Percentiles rank a stretch among this genome's conserved stretches.
These are phyloP conservation scores for Rhinocladiella mackenziei DNA, from an alignment of 2,329 filamentous ascomycete species.

Conservation along the genomic window DNA sequence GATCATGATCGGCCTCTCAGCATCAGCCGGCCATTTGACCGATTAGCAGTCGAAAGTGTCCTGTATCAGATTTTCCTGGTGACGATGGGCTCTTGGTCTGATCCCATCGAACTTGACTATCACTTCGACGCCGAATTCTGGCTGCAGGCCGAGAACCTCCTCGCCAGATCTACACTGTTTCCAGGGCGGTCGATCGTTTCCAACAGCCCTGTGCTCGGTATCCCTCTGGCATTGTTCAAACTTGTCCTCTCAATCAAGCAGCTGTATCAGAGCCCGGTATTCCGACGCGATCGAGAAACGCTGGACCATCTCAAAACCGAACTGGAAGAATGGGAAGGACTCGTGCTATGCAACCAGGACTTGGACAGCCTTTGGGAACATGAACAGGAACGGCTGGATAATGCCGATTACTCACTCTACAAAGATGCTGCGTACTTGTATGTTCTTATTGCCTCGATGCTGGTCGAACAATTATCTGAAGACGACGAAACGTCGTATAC, in stretches of 20 bases:
- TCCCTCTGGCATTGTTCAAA: constrained; percentile 16
- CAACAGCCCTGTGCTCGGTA: constrained; percentile 22
- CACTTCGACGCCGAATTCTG: constrained; percentile 20
- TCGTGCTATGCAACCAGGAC: constrained; percentile 8
- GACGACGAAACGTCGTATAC: not conserved
- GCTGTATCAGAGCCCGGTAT: constrained; percentile 12
- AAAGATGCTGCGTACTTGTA: constrained; percentile 17
- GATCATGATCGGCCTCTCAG: not conserved
- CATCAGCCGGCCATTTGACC: constrained; percentile 19
- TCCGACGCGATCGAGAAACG: constrained; percentile 10
- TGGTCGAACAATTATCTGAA: constrained; percentile 12
- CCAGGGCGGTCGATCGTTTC: constrained; percentile 11
- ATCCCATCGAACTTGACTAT: constrained; percentile 7
- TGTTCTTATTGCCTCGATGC: constrained; percentile 17
- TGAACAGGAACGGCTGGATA: not conserved
- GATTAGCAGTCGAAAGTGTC: constrained; percentile 20
- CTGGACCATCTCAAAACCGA: constrained; percentile 13
- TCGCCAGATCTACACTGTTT: constrained; percentile 14
- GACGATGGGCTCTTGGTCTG: constrained; percentile 18
- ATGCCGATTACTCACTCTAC: constrained; percentile 13
- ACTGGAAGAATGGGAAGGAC: constrained; percentile 18
- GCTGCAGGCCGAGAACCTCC: constrained; percentile 16
- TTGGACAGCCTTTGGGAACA: not conserved
- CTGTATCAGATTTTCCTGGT: constrained; percentile 21
- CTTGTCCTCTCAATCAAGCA: constrained; percentile 15